These are phyloP conservation scores for Cordia subcordata DNA, from an alignment of 257 asterid species.

Conservation along the genomic window DNA sequence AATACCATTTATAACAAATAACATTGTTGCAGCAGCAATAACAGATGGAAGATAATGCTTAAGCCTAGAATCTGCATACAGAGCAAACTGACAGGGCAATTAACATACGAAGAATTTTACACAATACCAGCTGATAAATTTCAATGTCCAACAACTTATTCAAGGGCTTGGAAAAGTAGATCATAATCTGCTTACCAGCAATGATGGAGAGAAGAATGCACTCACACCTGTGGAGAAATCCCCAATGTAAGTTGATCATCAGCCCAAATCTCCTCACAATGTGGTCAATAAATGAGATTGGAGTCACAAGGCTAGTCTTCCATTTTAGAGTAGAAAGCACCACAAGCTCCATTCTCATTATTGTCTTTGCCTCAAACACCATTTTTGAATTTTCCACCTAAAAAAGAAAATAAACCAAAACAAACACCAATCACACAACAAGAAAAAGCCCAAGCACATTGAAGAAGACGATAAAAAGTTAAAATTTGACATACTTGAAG, in stretches of 20 bases:
- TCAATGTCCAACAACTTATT: no score
- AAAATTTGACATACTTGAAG: conserved; percentile 58
- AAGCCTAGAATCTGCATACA: conserved; percentile 64
- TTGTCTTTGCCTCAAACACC: conserved; percentile 77
- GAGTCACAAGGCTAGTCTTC: conserved; percentile 88
- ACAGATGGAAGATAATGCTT: conserved; percentile 42
- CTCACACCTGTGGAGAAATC: conserved; percentile 57
- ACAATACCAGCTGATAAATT: neutral
- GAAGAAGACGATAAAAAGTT: neutral
- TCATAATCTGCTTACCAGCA: conserved; percentile 48
- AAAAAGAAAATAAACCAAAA: conserved; percentile 6
- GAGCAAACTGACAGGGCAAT: neutral
- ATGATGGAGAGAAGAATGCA: conserved; percentile 54
- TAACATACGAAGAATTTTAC: neutral
- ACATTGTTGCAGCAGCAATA: conserved; percentile 39
- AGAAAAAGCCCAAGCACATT: neutral
- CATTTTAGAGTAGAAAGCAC: conserved; percentile 72
- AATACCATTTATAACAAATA: conserved; percentile 25
- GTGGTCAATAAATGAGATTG: conserved; percentile 81
- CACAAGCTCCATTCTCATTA: conserved; percentile 85
- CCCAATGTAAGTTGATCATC: conserved; percentile 47
- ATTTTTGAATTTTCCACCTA: conserved; percentile 66
- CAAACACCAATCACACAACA: conserved; percentile 3
- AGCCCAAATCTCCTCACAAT: conserved; percentile 66
- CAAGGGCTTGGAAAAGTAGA: neutral